Base-by-base conservation (phyloP, 1,284 basidiomycete species). In the Lentinula novae-zelandiae region DNA sequence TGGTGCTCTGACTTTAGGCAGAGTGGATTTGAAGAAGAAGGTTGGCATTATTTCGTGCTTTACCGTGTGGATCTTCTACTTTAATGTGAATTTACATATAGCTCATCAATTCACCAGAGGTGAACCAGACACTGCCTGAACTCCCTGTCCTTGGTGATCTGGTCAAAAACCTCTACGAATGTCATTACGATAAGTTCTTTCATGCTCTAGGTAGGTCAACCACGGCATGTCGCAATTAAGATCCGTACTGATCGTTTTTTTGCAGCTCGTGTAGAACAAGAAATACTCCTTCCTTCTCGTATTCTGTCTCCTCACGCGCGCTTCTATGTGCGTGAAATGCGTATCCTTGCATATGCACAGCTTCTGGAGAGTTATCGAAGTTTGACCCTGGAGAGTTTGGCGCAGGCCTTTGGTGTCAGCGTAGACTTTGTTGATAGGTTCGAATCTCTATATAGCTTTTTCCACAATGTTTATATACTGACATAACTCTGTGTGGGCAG, bases 141-240 rank as follows among this genome's bases (percentile, higher is more conserved):
- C 72, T 89, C 0, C 88, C 89, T 0, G 76, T 84, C 5, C 82
- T 91, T 8, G 83, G 87, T 13, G 89, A 92, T 60, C 78, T 90
- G 46, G 81, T 87, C 57, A 87, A 86, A 69, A 90, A 77, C 65
- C 80, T 99, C 4, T 96, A 97, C 74, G 92, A 95, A 63, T 95
- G 93, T 67, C 92, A 96, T 70, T 99, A 98, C 71, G 88, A 94
- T 69, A 91, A 94, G 64, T 95, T 99, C 77, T 99, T 98, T 76
- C 77, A 88, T 38, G 90, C 96, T 0, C 83, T 98, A 15, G 90
- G 90, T 91, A 68, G 33, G 78, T 60, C 40, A 40, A 57, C 48
- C 42, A 5, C 34, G 50, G 40, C 36, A 15, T 48, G 34, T 51
- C 44, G 4, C 31, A 10, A 27, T 12, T 13, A 27, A 33, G 13